Evolutionary conservation across 1,284 basidiomycete genomes (phyloP).

Genomic region (Xerocomus cyaneibrunnescens): DNA sequence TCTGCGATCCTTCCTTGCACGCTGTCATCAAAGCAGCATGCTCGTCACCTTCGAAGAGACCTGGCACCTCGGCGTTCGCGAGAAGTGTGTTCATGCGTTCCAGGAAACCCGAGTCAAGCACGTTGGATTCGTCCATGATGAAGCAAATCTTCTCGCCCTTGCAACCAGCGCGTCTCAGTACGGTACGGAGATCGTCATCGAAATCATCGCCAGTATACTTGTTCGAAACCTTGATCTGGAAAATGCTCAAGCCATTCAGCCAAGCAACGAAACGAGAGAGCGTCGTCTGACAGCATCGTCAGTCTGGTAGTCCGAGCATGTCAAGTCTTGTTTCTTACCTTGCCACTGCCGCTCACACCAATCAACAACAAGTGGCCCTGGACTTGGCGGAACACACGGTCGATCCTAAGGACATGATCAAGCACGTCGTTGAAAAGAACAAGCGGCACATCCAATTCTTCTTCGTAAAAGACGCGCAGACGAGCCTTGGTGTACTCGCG

Average conservation of each 20-base stretch:
- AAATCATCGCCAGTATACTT: constrained; percentile 99
- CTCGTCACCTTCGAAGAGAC: constrained; percentile 98
- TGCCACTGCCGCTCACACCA: constrained; percentile 96
- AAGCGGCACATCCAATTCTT: constrained; percentile 97
- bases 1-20: constrained; percentile 97
- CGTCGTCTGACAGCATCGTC: constrained; percentile 68
- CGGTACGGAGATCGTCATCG: constrained; percentile 93
- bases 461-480: constrained; percentile 93
- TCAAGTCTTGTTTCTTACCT: constrained; percentile 53
- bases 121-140: constrained; percentile 99
- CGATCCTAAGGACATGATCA: constrained; percentile 96
- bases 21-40: constrained; percentile 96
- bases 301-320: constrained; percentile 2
- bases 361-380: constrained; percentile 97
- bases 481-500: constrained; percentile 97
- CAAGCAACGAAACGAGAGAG: constrained; percentile 98
- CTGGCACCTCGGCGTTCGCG: constrained; percentile 99
- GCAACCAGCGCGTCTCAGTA: constrained; percentile 92
- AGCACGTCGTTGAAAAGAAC: constrained; percentile 99
- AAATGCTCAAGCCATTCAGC: constrained; percentile 99
- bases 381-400: constrained; percentile 98
- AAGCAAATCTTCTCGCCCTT: constrained; percentile 99
- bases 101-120: constrained; percentile 96
- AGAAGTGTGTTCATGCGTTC: constrained; percentile 99
- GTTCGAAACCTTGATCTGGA: constrained; percentile 99